Evolutionary conservation across 2,329 filamentous ascomycete genomes (phyloP), one percentile per base, ranked within the genome.

Genomic region (Colletotrichum salicis): DNA sequence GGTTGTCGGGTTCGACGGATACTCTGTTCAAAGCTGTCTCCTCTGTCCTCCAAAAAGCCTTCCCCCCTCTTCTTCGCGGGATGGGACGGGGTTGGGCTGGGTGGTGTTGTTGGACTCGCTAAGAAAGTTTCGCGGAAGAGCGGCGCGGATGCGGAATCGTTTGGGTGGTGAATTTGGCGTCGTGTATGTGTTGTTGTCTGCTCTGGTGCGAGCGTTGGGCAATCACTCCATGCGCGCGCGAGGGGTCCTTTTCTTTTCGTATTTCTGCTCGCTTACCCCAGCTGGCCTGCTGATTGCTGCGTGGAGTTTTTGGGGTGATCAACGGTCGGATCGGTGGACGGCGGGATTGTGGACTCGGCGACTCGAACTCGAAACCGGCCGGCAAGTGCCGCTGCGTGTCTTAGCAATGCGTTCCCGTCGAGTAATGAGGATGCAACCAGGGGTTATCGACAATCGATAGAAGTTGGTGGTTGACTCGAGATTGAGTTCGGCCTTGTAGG

Each of bases 151-250:
- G 55, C 59, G 65, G 31, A 37, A 55, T 64, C 54, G 52, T 57
- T 52, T 59, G 52, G 60, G 56, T 61, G 59, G 37, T 41, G 13
- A 19, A 41, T 41, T 4, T 41, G 37, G 37, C 37, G 37, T 8
- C 37, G 37, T 19, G 41, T 48, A 19, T 48, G 4, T 48, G 41
- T 22, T 56, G 41, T 33, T 58, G 35, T 41, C 33, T 64, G 70
- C 70, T 64, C 70, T 48, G 37, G 10, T 31, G 48, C 70, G 65
- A 72, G 60, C 66, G 70, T 64, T 24, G 33, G 65, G 19, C 57
- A n/a, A 67, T 64, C 35, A 72, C 65, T 72, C 70, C 70, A 72
- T 72, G 35, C 70, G 70, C 70, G 70, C 65, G 70, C 70, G 31
- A 64, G 37, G 35, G 37, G n/a, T 31, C 35, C 52, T 29, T 29